Conservation (phyloP, 2,329 filamentous ascomycete species). For the Aspergillus fumigatiaffinis region DNA sequence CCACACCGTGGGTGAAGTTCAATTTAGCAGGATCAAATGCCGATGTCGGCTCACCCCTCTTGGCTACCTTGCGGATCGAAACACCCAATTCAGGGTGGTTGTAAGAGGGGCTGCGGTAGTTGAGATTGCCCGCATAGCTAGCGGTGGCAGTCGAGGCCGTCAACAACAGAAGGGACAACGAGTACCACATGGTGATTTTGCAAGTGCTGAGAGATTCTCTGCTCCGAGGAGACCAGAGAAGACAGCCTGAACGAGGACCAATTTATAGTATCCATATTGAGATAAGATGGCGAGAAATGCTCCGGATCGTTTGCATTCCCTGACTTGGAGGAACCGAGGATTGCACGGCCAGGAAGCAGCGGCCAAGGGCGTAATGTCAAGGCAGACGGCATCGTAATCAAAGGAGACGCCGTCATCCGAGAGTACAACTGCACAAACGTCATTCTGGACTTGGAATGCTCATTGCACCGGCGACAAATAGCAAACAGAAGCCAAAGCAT, state of each 20-base stretch:
- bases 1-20: conserved; percentile 63
- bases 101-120: conserved; percentile 64
- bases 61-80: conserved; percentile 50
- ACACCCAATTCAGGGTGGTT: conserved; percentile 58
- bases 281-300: not conserved
- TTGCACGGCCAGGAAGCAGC: not conserved
- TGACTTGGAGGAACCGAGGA: not conserved
- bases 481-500: not conserved
- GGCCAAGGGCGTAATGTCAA: not conserved
- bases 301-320: not conserved
- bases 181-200: not conserved
- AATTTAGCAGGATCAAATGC: conserved; percentile 46
- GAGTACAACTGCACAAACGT: not conserved
- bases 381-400: not conserved
- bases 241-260: not conserved
- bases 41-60: conserved; percentile 48
- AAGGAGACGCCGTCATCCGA: not conserved
- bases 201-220: not conserved
- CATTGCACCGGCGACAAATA: not conserved
- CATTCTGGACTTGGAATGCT: not conserved
- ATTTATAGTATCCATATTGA: not conserved
- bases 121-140: conserved; percentile 51
- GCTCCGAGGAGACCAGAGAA: not conserved
- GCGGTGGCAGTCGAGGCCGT: conserved; percentile 8
- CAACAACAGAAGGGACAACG: not conserved